Base-by-base conservation (phyloP, 805 yeast genomes). In the Lachancea thermotolerans region DNA sequence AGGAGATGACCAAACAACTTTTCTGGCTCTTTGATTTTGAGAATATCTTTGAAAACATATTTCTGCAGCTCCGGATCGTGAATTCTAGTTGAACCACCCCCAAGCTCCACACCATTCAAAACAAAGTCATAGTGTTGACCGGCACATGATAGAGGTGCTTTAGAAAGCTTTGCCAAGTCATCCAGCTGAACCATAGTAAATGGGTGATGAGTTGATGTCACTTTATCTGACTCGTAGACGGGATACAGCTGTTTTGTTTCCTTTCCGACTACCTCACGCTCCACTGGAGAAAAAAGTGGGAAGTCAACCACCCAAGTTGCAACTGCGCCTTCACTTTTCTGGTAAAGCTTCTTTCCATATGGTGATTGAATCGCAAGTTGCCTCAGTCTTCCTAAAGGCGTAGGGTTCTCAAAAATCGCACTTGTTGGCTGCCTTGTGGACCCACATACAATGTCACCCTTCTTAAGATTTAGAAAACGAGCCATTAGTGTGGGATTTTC, bases 101-200 rank as follows among this genome's bases (percentile, higher is more conserved):
- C 99, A 2, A 90, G 75, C 60, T 93, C 99, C 6, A 85, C 87
- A 2, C 99, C 99, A 57, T 91, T 91, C 33, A 93, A 69, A 1
- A 93, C 99, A 12, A 93, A 66, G 60, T 93, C 99, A 62, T 89
- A 93, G 64, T 93, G 99, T 56, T 86, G 95, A 10, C 98, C 99
- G 33, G 78, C 72, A 2, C 83, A 88, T 34, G 67, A 60, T 21
- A 86, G 64, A 4, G 95, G 95, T 15, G 72, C 70, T 0, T 69
- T 52, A 21, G 45, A 31, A 8, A 89, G 67, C 6, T 67, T 60
- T 1, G 75, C 75, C 53, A 82, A 82, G 58, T 88, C 96, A 11
- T 76, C 79, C 0, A 78, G 58, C 32, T 81, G 74, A 1, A 82
- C 85, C 98, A 93, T 93, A 0, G 99, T 93, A 67, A 93, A 93